Percentiles rank a stretch among this genome's conserved stretches.
phyloP scores from a whole-genome alignment of 306 rosid species.

The Sphenostylis stenocarpa region DNA sequence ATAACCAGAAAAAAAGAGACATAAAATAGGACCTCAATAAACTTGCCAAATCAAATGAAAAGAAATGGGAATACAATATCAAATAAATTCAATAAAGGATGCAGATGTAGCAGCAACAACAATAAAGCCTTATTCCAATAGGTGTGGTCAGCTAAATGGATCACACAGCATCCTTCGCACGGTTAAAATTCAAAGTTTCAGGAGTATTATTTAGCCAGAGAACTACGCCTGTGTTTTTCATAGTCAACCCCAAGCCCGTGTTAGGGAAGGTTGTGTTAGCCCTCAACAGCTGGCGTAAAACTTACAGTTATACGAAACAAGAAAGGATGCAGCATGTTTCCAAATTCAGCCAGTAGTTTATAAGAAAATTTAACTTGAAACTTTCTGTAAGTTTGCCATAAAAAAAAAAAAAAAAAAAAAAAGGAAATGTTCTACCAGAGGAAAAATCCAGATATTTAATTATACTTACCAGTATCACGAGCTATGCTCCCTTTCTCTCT shows the following conservation, averaged over 20 bases:
- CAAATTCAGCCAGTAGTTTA: constrained; percentile 7
- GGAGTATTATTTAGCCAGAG: too few relatives aligned
- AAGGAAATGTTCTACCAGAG: constrained; percentile 16
- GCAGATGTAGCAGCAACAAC: background rate
- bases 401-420: too few relatives aligned
- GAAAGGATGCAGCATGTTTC: background rate
- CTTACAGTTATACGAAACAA: background rate
- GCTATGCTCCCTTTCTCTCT: constrained; percentile 62
- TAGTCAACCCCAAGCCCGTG: too few relatives aligned
- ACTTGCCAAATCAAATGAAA: constrained; percentile 14
- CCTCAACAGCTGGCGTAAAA: too few relatives aligned
- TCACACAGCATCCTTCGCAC: too few relatives aligned
- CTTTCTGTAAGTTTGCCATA: background rate
- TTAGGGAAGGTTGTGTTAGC: too few relatives aligned
- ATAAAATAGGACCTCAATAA: constrained; percentile 1
- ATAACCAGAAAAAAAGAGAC: background rate
- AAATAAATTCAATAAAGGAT: background rate
- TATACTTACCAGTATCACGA: constrained; percentile 66
- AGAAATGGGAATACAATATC: background rate
- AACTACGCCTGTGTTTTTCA: too few relatives aligned
- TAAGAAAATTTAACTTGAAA: background rate
- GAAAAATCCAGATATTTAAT: constrained; percentile 28
- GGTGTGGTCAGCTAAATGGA: too few relatives aligned
- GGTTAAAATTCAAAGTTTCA: too few relatives aligned
- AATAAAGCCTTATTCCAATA: too few relatives aligned